Percentiles rank a stretch among this genome's conserved stretches.
Conservation (phyloP, 768 basidiomycete species). For the Rhizopogon roseolus region DNA sequence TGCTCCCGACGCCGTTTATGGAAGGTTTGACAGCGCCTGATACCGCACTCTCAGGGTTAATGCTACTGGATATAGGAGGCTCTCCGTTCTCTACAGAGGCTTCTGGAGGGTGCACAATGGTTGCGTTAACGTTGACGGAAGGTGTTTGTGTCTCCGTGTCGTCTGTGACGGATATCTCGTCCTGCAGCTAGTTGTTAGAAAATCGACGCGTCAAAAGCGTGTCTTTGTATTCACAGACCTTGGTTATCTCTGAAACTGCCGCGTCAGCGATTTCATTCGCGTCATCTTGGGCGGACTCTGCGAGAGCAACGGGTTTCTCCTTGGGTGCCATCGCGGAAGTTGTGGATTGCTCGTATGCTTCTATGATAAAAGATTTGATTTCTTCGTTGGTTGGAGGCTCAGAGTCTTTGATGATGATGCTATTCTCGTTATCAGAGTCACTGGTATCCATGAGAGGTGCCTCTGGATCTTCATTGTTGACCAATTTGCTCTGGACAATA, state of each 20-base stretch:
- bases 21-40: background rate
- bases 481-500: background rate
- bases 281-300: background rate
- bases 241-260: background rate
- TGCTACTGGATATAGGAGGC: background rate
- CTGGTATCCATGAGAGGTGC: background rate
- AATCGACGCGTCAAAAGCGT: conserved; percentile 4
- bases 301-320: background rate
- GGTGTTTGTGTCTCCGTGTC: background rate
- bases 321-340: no score
- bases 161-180: background rate
- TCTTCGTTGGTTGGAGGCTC: background rate
- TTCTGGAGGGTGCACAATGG: background rate
- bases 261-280: background rate
- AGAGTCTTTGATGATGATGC: background rate
- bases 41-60: background rate
- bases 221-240: background rate
- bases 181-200: background rate
- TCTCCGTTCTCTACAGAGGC: background rate
- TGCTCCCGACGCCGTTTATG: conserved; percentile 3
- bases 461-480: background rate
- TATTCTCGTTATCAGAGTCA: conserved; percentile 1
- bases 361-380: background rate
- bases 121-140: background rate
- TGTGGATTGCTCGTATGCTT: background rate